Evolutionary conservation across 352 stramenopile genomes (phyloP).

Genomic region (Phytophthora constricta): DNA sequence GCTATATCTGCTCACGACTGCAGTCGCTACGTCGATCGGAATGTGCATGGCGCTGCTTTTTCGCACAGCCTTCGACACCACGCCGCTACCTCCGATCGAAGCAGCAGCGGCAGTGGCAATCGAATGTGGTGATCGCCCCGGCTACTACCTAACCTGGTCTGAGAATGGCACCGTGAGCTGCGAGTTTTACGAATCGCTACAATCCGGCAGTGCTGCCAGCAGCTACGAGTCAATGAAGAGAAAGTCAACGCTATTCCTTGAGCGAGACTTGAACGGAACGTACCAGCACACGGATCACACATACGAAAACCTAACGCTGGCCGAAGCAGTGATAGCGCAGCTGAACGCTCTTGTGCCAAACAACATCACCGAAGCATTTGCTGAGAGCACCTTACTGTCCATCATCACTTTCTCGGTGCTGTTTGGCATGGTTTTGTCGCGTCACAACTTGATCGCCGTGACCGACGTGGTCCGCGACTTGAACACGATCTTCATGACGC

Average conservation of each 20-base stretch:
- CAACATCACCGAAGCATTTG: constrained; percentile 47
- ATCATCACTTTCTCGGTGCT: constrained; percentile 48
- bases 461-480: constrained; percentile 37
- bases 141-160: constrained; percentile 11
- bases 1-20: constrained; percentile 32
- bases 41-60: constrained; percentile 33
- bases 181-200: constrained; percentile 2
- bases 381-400: constrained; percentile 34
- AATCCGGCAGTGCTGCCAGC: neutral
- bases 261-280: too few species aligned
- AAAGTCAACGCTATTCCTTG: neutral
- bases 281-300: constrained; percentile 8
- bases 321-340: constrained; percentile 24
- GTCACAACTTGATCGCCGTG: constrained; percentile 6
- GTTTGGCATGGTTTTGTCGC: constrained; percentile 28
- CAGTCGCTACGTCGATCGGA: constrained; percentile 20
- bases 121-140: constrained; percentile 11
- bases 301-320: constrained; percentile 15
- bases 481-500: constrained; percentile 47
- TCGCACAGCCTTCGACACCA: constrained; percentile 20
- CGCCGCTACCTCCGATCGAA: neutral
- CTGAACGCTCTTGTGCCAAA: constrained; percentile 34
- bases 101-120: neutral
- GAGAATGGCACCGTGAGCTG: constrained; percentile 15
- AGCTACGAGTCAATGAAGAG: neutral